Evolutionary conservation across 2,329 filamentous ascomycete species (phyloP).

Genomic region (Fusarium cicatricum): DNA sequence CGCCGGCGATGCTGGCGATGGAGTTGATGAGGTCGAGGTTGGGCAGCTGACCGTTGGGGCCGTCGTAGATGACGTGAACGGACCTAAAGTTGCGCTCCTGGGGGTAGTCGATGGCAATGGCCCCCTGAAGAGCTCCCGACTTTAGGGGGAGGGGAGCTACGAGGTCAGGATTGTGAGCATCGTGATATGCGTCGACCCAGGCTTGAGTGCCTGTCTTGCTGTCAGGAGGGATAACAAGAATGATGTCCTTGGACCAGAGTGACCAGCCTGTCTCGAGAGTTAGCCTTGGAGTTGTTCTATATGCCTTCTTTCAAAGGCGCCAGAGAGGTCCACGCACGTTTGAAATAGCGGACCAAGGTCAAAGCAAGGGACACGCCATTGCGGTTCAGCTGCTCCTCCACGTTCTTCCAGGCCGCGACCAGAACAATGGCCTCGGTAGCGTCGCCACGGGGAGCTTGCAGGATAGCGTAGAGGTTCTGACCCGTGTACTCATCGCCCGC

Average conservation of each 20-base stretch:
- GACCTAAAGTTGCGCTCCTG: conserved; percentile 85
- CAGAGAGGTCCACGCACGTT: conserved; percentile 59
- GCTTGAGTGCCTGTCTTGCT: conserved; percentile 91
- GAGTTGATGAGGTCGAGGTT: conserved; percentile 98
- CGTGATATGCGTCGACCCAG: conserved; percentile 98
- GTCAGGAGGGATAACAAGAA: conserved; percentile 88
- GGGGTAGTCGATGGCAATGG: conserved; percentile 91
- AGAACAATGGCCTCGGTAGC: conserved; percentile 97
- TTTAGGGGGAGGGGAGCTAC: conserved; percentile 86
- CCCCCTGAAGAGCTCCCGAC: conserved; percentile 91
- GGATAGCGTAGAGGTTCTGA: conserved; percentile 91
- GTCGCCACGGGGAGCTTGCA: conserved; percentile 93
- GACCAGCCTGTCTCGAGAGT: conserved; percentile 76
- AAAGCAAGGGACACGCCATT: conserved; percentile 88
- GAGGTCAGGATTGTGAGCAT: conserved; percentile 76
- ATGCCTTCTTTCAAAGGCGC: neutral
- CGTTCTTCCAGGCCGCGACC: conserved; percentile 87
- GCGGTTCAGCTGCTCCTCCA: conserved; percentile 79
- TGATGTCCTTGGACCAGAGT: conserved; percentile 98
- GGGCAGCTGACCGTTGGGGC: conserved; percentile 92
- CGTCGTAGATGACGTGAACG: conserved; percentile 92
- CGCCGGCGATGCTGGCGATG: conserved; percentile 83
- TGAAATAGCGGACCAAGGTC: conserved; percentile 93
- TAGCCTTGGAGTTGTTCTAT: conserved; percentile 10
- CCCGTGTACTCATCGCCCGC: conserved; percentile 78